phyloP scores from a whole-genome alignment of 208 protist species.

The Trypanosoma caninum region DNA sequence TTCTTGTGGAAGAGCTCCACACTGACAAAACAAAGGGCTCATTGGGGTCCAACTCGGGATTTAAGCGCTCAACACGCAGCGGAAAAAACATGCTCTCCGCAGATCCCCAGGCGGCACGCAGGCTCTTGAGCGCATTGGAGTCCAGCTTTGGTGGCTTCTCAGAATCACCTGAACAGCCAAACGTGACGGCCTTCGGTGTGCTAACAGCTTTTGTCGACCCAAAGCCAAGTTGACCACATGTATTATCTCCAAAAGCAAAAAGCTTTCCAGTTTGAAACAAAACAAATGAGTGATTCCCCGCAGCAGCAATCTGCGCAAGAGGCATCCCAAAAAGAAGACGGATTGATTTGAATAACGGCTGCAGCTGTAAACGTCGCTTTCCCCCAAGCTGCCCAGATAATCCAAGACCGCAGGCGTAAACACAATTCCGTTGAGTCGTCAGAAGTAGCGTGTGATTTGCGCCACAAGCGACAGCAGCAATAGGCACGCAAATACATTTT shows the following conservation, averaged over 20 bases:
- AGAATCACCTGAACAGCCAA: constrained; percentile 1
- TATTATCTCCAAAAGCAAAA: constrained; percentile 81
- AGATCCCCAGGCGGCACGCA: constrained; percentile 64
- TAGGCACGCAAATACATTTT: constrained; percentile 17
- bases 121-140: constrained; percentile 37
- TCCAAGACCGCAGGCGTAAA: constrained; percentile 76
- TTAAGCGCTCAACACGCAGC: constrained; percentile 59
- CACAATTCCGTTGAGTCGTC: constrained; percentile 39
- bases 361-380: constrained; percentile 34
- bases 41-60: constrained; percentile 27
- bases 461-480: constrained; percentile 59
- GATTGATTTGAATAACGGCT: constrained; percentile 69
- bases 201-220: constrained; percentile 47
- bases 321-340: constrained; percentile 72
- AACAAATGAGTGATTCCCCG: constrained; percentile 76
- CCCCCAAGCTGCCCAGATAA: constrained; percentile 64
- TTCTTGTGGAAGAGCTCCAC: constrained; percentile 25
- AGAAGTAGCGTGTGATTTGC: constrained; percentile 71
- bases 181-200: constrained; percentile 35
- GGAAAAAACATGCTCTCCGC: constrained; percentile 65
- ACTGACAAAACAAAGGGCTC: constrained; percentile 27
- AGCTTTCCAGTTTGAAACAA: constrained; percentile 68
- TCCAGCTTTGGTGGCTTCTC: constrained; percentile 29
- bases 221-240: constrained; percentile 71
- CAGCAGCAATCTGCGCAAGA: constrained; percentile 47